Conservation (phyloP, 163 green algal genomes). For the Chlamydomonas reinhardtii region DNA sequence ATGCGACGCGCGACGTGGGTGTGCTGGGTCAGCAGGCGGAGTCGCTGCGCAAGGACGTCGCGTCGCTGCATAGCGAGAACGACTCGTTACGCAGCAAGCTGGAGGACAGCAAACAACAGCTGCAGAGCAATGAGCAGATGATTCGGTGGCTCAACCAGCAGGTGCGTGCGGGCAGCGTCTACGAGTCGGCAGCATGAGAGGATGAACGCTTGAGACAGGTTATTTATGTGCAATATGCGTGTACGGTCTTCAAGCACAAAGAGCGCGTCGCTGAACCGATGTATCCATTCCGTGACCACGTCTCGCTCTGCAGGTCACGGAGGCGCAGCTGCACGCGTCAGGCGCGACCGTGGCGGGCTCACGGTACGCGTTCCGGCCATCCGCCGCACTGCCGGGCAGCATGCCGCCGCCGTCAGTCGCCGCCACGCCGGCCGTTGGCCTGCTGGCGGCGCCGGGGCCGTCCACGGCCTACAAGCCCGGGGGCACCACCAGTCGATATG, state of each 20-base stretch:
- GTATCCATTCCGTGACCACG: no score
- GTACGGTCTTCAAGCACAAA: no score
- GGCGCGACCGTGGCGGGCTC: constrained; percentile 55
- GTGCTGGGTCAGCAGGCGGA: constrained; percentile 32
- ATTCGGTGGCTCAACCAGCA: constrained; percentile 94
- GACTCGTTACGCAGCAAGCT: constrained; percentile 74
- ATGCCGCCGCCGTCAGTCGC: constrained; percentile 15
- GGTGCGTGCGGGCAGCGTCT: no score
- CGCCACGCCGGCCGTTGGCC: constrained; percentile 34
- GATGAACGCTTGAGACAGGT: no score
- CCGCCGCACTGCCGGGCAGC: neutral
- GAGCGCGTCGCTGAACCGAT: no score
- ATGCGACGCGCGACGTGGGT: constrained; percentile 37
- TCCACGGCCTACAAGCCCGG: constrained; percentile 29
- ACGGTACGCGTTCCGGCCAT: constrained; percentile 60
- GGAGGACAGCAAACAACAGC: constrained; percentile 80
- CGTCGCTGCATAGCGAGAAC: constrained; percentile 50
- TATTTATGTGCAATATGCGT: no score
- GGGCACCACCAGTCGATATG: neutral
- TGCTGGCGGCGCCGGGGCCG: constrained; percentile 19
- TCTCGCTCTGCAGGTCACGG: constrained; percentile 70
- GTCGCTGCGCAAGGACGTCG: constrained; percentile 33
- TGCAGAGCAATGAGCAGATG: constrained; percentile 93
- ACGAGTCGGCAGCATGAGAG: no score
- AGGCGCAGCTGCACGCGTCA: constrained; percentile 70